phyloP scores from a whole-genome alignment of 352 stramenopile genomes.

The Blastocystis sp. region DNA sequence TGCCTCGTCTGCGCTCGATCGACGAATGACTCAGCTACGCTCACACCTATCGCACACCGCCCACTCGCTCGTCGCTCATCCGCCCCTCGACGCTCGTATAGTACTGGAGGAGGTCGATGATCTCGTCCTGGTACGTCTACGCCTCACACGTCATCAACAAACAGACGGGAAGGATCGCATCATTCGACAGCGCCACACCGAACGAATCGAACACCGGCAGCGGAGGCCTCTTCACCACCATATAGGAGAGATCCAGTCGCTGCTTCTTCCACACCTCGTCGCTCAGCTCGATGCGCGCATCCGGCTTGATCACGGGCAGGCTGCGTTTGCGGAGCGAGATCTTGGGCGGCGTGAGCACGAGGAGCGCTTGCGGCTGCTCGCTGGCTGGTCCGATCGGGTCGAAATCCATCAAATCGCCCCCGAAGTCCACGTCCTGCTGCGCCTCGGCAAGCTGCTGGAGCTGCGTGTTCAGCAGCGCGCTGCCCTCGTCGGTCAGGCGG shows the following conservation, averaged over 20 bases:
- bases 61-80: neutral
- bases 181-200: neutral
- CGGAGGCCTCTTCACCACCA: slow-evolving; percentile 22
- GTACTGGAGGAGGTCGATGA: neutral
- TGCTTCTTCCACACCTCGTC: slow-evolving; percentile 10
- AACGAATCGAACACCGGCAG: neutral
- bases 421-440: slow-evolving; percentile 37
- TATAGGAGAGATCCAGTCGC: slow-evolving; percentile 14
- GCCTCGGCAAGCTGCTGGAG: neutral
- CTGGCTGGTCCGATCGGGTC: neutral
- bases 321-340: neutral
- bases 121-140: neutral
- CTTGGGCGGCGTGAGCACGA: slow-evolving; percentile 49
- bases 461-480: neutral
- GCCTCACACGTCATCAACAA: neutral
- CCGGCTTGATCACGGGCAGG: neutral
- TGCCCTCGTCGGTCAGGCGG: neutral
- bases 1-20: neutral
- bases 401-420: slow-evolving; percentile 17
- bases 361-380: neutral
- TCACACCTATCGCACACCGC: neutral
- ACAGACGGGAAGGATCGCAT: neutral
- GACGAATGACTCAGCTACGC: neutral
- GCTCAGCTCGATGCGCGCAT: slow-evolving; percentile 33
- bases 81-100: neutral